Conservation (phyloP, 768 basidiomycete genomes). For the Fomitopsis pulvina region DNA sequence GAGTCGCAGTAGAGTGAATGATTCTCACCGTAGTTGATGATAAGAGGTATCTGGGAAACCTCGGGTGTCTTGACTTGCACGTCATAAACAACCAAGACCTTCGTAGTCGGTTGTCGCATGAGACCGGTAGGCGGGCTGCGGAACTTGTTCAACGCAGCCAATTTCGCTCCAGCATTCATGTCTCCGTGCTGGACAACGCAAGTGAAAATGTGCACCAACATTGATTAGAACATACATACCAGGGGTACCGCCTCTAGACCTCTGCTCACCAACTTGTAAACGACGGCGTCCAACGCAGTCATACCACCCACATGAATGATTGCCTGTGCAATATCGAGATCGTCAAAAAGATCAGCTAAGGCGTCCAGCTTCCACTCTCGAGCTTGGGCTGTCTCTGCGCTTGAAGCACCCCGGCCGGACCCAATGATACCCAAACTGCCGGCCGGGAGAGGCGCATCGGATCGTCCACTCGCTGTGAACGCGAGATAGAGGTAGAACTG, state of each 20-base stretch:
- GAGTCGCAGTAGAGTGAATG: not conserved
- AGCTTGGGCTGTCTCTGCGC: conserved; percentile 78
- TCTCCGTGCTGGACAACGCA: conserved; percentile 66
- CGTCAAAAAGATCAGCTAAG: conserved; percentile 83
- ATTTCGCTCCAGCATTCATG: conserved; percentile 78
- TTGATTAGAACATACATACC: conserved; percentile 38
- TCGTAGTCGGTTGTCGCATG: conserved; percentile 60
- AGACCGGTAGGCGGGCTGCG: conserved; percentile 49
- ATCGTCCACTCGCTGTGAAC: conserved; percentile 80
- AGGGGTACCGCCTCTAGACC: conserved; percentile 85
- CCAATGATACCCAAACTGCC: conserved; percentile 87
- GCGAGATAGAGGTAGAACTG: conserved; percentile 97
- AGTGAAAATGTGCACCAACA: conserved; percentile 8
- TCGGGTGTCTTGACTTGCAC: conserved; percentile 89
- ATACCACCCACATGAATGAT: conserved; percentile 88
- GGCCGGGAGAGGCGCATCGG: conserved; percentile 34
- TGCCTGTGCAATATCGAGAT: conserved; percentile 72
- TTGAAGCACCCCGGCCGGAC: conserved; percentile 78
- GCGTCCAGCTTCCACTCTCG: conserved; percentile 95
- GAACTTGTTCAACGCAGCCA: conserved; percentile 83
- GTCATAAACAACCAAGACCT: conserved; percentile 89
- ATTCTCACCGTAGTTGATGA: conserved; percentile 85
- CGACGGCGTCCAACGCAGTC: conserved; percentile 79
- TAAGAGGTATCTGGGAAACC: conserved; percentile 82
- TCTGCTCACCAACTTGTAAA: conserved; percentile 82